These are phyloP conservation scores for Pleurotus cornucopiae DNA, from an alignment of 768 basidiomycete genomes.

Conservation along the genomic window DNA sequence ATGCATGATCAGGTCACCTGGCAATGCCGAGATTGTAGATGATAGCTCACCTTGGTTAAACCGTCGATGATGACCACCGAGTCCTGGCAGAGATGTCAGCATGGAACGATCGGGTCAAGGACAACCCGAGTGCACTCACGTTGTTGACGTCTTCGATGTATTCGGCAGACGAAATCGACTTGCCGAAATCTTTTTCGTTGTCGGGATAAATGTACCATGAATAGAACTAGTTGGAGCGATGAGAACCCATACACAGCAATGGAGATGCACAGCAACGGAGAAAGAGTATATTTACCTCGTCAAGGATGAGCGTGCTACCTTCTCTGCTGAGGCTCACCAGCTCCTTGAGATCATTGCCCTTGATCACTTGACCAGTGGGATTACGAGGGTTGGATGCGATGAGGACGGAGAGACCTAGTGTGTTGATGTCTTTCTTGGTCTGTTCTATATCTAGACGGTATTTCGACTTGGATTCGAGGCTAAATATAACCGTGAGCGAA, in stretches of 20 bases:
- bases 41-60: slow-evolving; percentile 68
- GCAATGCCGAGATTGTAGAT: background rate
- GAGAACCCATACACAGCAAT: background rate
- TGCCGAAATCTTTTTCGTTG: slow-evolving; percentile 65
- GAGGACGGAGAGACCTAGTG: slow-evolving; percentile 80
- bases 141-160: slow-evolving; percentile 86
- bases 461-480: slow-evolving; percentile 37
- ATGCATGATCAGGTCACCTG: background rate
- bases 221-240: slow-evolving; percentile 64
- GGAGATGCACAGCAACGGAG: background rate
- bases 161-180: slow-evolving; percentile 76
- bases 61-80: slow-evolving; percentile 86
- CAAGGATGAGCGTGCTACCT: slow-evolving; percentile 79
- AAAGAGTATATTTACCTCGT: slow-evolving; percentile 50
- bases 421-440: slow-evolving; percentile 78
- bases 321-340: slow-evolving; percentile 72
- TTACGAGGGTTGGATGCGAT: slow-evolving; percentile 95
- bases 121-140: slow-evolving; percentile 24
- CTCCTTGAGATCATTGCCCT: slow-evolving; percentile 75
- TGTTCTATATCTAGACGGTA: slow-evolving; percentile 80
- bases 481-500: background rate
- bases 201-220: slow-evolving; percentile 95
- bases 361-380: slow-evolving; percentile 87
- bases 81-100: slow-evolving; percentile 41
- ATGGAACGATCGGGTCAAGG: no score